Base-by-base conservation (phyloP, 257 asterid species). In the Hygrophila difformis region DNA sequence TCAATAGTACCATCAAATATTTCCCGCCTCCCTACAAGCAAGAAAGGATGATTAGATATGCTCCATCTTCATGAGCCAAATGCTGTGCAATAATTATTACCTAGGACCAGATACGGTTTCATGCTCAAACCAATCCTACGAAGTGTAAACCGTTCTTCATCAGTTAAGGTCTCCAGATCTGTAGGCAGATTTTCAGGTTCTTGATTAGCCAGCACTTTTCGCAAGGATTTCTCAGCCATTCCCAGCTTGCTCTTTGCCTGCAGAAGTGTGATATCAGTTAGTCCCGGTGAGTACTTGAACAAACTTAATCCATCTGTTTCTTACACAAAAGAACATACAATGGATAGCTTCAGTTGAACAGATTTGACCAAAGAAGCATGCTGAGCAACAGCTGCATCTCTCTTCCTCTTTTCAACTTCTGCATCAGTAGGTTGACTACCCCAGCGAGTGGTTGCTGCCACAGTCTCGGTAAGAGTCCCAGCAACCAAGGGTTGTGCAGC, bases 401-500 rank as follows among this genome's bases (percentile, higher is more conserved):
- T 85, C 93, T 46, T 77, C 91, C 75, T 85, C 71, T 79, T 73
- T 75, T 82, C 76, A 34, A 61, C 38, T 46, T 85, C 93, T 42
- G 70, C 67, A 62, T 36, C 49, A 61, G 56, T 61, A 10, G 78
- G 75, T 48, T 67, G 61, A 67, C 53, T 73, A 38, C 69, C 79
- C 97, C 97, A 89, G 15, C 69, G 75, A 38, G 87, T 65, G 39
- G 85, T 79, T 53, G 97, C 97, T 39, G 96, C 96, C 60, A 75
- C 34, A 5, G 96, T 84, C 73, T 85, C 94, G n/a, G 87, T 65
- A 58, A 89, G 91, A 40, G 98, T 89, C 34, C 98, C 98, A 16
- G 98, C 98, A 75, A 89, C 76, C 57, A 85, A 70, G 33, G 71
- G 83, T 49, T 63, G 63, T 59, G 63, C 65, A 49, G 73, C 36